A percentile compares a stretch with the other conserved stretches of the same genome.
phyloP scores from a whole-genome alignment of 2,329 filamentous ascomycete genomes.

The Cercospora beticola region DNA sequence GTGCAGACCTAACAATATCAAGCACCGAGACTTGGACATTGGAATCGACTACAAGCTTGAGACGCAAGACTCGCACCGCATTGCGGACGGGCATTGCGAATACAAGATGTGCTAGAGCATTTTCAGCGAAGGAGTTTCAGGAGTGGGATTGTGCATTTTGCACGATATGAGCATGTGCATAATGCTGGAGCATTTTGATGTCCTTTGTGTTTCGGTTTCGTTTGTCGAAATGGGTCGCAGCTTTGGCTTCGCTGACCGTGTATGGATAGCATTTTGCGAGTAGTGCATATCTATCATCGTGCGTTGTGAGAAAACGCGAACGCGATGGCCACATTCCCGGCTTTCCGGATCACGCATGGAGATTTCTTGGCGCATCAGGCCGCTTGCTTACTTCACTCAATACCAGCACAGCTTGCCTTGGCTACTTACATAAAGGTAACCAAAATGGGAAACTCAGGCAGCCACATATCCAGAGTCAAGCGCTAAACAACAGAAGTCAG shows the following conservation, averaged over 20 bases:
- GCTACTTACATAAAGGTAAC: too few species aligned
- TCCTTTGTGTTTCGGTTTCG: conserved; percentile 4
- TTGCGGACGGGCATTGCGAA: conserved; percentile 66
- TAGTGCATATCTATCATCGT: not conserved
- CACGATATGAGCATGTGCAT: conserved; percentile 21
- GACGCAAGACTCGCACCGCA: conserved; percentile 69
- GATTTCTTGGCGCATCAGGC: not conserved
- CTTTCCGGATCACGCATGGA: not conserved
- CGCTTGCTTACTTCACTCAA: not conserved
- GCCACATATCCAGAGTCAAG: too few species aligned
- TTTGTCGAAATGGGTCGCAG: conserved; percentile 35
- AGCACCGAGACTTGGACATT: conserved; percentile 93
- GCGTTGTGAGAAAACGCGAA: not conserved
- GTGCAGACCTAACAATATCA: conserved; percentile 89
- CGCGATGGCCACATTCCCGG: not conserved
- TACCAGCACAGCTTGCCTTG: not conserved
- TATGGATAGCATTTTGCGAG: conserved; percentile 17
- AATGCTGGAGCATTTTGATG: conserved; percentile 19
- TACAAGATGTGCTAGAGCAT: conserved; percentile 66
- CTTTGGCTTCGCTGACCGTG: conserved; percentile 41
- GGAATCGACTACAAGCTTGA: conserved; percentile 78
- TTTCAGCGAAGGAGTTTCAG: conserved; percentile 18
- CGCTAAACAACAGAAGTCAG: too few species aligned
- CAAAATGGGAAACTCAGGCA: too few species aligned
- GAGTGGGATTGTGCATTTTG: conserved; percentile 10